Base-by-base conservation (phyloP, 139 green algal species). In the Zygnema circumcarinatum region DNA sequence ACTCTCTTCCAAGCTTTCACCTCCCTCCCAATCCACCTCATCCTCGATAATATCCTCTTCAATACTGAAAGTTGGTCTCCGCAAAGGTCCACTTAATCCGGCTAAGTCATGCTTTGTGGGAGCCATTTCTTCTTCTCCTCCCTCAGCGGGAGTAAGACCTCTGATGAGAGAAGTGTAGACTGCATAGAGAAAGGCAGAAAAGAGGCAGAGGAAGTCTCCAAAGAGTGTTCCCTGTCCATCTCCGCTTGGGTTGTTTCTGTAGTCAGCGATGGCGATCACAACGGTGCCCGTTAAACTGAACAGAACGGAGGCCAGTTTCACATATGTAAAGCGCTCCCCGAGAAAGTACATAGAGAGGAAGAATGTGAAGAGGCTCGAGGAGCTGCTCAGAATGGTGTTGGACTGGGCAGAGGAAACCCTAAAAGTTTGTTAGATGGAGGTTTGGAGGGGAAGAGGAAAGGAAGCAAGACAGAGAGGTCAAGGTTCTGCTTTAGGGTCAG, bases 301-400 rank as follows among this genome's bases (percentile, higher is more conserved):
- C 31, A 92, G 20, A 22, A 98, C 93, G 47, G 88, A 94, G 11
- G 85, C 33, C 31, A 98, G 90, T 88, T 97, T 97, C 38, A 82
- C 68, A 0, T 39, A 3, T 0, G 88, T 91, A 74, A 95, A 95
- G 1, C 11, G 42, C 74, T 97, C 95, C 33, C 69, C 35, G 1
- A 95, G 88, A 16, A 95, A 38, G 0, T 73, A 31, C 25, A 95
- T 92, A 38, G 91, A 92, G 39, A 98, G 83, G 21, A 89, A 69
- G 88, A 96, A 98, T 1, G 97, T 98, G 93, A 99, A 98, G 31
- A 98, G 91, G 54, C 86, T 91, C 42, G 94, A 95, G 35, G 94
- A 93, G n/a, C 93, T 96, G 69, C 92, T 95, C 2, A 99, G 90
- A 53, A 99, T 96, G 38, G 96, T 98, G 93, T 99, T 99, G 87